phyloP scores from a whole-genome alignment of 805 yeast species.

The Alloascoidea hylecoeti region DNA sequence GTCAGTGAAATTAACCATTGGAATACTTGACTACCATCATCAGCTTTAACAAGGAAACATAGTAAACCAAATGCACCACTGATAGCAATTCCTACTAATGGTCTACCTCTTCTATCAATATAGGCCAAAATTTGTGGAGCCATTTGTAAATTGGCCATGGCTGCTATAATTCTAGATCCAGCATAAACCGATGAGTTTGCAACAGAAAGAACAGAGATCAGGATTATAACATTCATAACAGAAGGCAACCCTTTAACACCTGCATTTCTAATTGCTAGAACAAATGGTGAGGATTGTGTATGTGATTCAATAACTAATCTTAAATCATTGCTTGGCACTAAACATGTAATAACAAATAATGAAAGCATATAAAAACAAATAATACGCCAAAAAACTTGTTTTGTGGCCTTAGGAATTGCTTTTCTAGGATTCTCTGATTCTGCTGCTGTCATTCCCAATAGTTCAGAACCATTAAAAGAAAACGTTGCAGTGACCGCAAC shows the following conservation, averaged over 20 bases:
- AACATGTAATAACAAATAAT: conserved; percentile 37
- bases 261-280: conserved; percentile 49
- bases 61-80: conserved; percentile 39
- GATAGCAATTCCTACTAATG: conserved; percentile 31
- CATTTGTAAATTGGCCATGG: conserved; percentile 57
- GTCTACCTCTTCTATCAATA: conserved; percentile 44
- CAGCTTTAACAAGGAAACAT: conserved; percentile 48
- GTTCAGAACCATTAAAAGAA: conserved; percentile 55
- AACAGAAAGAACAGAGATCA: conserved; percentile 60
- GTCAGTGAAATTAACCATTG: conserved; percentile 45
- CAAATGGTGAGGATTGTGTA: conserved; percentile 57
- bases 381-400: conserved; percentile 54
- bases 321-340: conserved; percentile 43
- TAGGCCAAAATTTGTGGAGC: conserved; percentile 42
- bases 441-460: conserved; percentile 52
- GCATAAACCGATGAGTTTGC: conserved; percentile 67
- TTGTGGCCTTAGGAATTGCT: conserved; percentile 48
- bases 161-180: conserved; percentile 55
- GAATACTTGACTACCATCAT: conserved; percentile 38
- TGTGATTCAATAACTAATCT: conserved; percentile 36
- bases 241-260: conserved; percentile 57
- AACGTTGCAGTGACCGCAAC: conserved; percentile 49
- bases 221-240: conserved; percentile 60
- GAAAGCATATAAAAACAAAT: conserved; percentile 41
- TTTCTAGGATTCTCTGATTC: conserved; percentile 47